A percentile compares a stretch with the other conserved stretches of the same genome.
phyloP scores from a whole-genome alignment of 2,329 filamentous ascomycete genomes.

The Colletotrichum limetticola region DNA sequence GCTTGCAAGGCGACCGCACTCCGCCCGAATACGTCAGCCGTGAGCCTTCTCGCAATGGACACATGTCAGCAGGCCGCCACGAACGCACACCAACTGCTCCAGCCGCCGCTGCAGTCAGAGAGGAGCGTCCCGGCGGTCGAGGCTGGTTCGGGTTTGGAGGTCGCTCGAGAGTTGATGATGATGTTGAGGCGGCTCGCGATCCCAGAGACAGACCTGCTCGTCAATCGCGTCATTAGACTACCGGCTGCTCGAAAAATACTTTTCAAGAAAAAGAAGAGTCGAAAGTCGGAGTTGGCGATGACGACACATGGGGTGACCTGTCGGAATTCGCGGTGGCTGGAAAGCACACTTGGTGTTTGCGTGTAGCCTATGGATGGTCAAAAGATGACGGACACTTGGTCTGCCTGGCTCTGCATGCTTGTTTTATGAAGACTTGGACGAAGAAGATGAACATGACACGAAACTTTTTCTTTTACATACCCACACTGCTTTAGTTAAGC shows the following conservation, averaged over 20 bases:
- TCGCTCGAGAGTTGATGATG: conserved; percentile 25
- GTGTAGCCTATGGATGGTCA: background rate
- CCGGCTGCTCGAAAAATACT: background rate
- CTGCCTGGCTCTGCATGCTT: background rate
- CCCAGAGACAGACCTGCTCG: conserved; percentile 7
- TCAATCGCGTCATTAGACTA: background rate
- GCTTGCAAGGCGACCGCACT: conserved; percentile 36
- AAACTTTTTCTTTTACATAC: conserved; percentile 9
- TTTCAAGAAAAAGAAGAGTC: background rate
- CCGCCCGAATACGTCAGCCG: conserved; percentile 28
- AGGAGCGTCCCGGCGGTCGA: conserved; percentile 4
- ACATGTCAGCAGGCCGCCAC: conserved; percentile 31
- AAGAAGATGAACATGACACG: conserved; percentile 3
- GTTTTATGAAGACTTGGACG: conserved; percentile 4
- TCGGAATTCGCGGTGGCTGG: background rate
- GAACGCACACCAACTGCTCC: conserved; percentile 25
- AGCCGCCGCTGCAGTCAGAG: conserved; percentile 15
- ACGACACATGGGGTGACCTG: too few relatives aligned
- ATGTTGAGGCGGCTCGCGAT: conserved; percentile 31
- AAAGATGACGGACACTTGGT: background rate
- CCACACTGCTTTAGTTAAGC: background rate
- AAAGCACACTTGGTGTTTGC: background rate
- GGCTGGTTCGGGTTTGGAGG: conserved; percentile 32
- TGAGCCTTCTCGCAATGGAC: conserved; percentile 30
- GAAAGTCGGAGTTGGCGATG: background rate